These are phyloP conservation scores for Cyberlindnera lachancei DNA, from an alignment of 805 yeast genomes.

Conservation along the genomic window DNA sequence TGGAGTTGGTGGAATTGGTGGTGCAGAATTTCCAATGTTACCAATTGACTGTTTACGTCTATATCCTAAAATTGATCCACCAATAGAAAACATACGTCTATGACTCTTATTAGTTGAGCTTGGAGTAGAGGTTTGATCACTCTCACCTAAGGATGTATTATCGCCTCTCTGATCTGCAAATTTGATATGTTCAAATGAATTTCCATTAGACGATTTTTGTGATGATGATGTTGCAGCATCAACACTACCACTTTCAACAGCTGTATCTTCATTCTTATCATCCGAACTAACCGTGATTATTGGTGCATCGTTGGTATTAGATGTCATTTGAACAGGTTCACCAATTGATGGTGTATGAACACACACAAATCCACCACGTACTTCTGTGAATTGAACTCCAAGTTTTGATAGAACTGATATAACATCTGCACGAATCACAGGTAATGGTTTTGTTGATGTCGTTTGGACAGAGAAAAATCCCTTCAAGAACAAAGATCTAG, in stretches of 20 bases:
- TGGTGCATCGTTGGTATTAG: not conserved
- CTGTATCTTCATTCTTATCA: conserved; percentile 2
- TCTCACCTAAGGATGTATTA: conserved; percentile 13
- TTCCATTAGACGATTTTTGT: conserved; percentile 9
- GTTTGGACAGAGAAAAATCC: conserved; percentile 95
- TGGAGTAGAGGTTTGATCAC: conserved; percentile 18
- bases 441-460: conserved; percentile 86
- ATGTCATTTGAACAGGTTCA: conserved; percentile 2
- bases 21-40: too few relatives aligned
- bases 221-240: conserved; percentile 7
- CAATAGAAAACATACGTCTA: conserved; percentile 57
- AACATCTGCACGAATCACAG: conserved; percentile 79
- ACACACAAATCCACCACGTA: conserved; percentile 90
- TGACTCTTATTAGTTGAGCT: conserved; percentile 32
- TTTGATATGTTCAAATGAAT: conserved; percentile 3
- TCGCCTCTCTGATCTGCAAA: conserved; percentile 5
- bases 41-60: conserved; percentile 33
- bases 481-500: conserved; percentile 81
- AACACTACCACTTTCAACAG: conserved; percentile 4
- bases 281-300: not conserved
- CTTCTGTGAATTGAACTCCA: conserved; percentile 80
- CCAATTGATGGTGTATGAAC: conserved; percentile 48
- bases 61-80: conserved; percentile 45
- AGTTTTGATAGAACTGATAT: conserved; percentile 67
- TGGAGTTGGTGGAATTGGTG: conserved; percentile 49